Percentiles rank a stretch among this genome's conserved stretches.
Conservation (phyloP, 805 yeast species). For the Barnettozyma sucrosica region DNA sequence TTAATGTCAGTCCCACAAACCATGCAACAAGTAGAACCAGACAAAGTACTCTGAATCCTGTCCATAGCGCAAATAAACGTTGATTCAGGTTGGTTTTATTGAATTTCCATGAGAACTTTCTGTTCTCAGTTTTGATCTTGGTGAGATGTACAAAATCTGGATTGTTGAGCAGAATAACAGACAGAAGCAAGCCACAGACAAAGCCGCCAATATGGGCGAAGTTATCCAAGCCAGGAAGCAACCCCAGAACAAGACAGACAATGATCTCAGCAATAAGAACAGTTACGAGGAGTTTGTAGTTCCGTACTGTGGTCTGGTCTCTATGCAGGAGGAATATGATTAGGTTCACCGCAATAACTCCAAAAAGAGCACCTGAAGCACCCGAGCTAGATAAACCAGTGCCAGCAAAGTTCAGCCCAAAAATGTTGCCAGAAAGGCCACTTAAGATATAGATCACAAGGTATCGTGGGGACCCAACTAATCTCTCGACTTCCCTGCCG, state of each 20-base stretch:
- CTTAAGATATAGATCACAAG: conserved; percentile 49
- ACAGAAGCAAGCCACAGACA: conserved; percentile 49
- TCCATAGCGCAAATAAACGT: conserved; percentile 47
- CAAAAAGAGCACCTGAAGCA: conserved; percentile 67
- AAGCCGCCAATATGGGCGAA: conserved; percentile 75
- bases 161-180: conserved; percentile 46
- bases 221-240: conserved; percentile 70
- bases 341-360: conserved; percentile 58
- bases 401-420: conserved; percentile 68
- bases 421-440: conserved; percentile 61
- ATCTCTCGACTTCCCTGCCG: conserved; percentile 53
- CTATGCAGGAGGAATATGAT: conserved; percentile 45
- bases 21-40: conserved; percentile 43
- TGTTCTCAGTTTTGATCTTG: conserved; percentile 3
- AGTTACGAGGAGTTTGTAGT: conserved; percentile 40
- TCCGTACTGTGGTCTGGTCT: conserved; percentile 42
- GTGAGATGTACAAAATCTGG: conserved; percentile 39
- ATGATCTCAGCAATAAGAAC: conserved; percentile 52
- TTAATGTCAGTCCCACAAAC: conserved; percentile 42
- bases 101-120: conserved; percentile 10
- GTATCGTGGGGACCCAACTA: conserved; percentile 50
- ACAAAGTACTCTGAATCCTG: conserved; percentile 38
- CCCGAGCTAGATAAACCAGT: conserved; percentile 63
- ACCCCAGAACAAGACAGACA: conserved; percentile 54
- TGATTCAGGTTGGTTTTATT: conserved; percentile 27